A percentile compares a stretch with the other conserved stretches of the same genome.
Conservation (phyloP, 2,329 filamentous ascomycete genomes). For the Fragosphaeria purpurea region DNA sequence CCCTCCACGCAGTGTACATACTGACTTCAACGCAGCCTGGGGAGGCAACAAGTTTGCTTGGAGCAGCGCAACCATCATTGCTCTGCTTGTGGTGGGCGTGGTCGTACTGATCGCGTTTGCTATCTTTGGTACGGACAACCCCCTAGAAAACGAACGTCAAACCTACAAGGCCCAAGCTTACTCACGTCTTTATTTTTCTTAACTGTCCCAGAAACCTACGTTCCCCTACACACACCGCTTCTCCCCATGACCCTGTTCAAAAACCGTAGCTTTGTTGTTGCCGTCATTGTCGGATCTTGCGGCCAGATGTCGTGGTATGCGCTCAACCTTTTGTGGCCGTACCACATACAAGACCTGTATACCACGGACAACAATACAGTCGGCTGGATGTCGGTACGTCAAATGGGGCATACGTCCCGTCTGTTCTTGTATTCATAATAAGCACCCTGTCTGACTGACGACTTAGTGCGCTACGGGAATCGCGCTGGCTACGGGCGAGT, state of each 20-base stretch:
- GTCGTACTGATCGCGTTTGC: background rate
- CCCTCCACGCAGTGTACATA: too few species aligned
- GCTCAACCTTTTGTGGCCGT: conserved; percentile 2
- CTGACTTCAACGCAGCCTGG: background rate
- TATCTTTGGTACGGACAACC: background rate
- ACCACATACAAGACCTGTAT: conserved; percentile 3
- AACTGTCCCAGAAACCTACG: background rate
- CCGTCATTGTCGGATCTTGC: conserved; percentile 2
- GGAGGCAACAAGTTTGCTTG: conserved; percentile 4
- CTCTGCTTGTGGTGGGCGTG: background rate
- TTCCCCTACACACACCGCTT: background rate
- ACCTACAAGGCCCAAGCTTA: too few species aligned
- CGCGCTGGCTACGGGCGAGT: conserved; percentile 2
- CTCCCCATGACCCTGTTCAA: conserved; percentile 4
- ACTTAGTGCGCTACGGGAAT: conserved; percentile 2
- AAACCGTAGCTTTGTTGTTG: conserved; percentile 1
- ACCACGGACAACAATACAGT: conserved; percentile 4
- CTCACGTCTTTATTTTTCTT: too few species aligned
- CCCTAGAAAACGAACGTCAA: background rate
- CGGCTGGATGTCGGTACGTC: conserved; percentile 4
- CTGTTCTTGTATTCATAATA: too few species aligned
- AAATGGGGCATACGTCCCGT: too few species aligned
- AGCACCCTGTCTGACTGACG: too few species aligned
- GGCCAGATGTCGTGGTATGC: conserved; percentile 6
- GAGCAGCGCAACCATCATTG: background rate